Evolutionary conservation across 108 stramenopile genomes (phyloP), one percentile per base, ranked within the genome.

Genomic region (Pseudonitzschia delicatissima): DNA sequence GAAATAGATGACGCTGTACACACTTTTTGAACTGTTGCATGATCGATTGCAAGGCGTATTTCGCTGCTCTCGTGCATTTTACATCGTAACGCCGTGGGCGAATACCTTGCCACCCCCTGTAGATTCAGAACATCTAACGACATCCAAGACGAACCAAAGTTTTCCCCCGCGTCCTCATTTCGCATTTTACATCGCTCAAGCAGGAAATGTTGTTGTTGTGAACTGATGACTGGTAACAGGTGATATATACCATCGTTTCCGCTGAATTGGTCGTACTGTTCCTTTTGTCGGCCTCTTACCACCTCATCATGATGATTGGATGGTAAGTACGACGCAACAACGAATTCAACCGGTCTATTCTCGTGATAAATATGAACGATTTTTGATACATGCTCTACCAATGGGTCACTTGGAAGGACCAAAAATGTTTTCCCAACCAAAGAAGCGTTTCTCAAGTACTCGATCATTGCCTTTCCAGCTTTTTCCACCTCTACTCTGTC

Each of bases 301-400:
- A 53, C 50, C 20, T 15, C 51, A 20, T 57, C 26, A 12, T 44
- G 40, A 26, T 67, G 67, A 15, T 53, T 35, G 0, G 48, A 17
- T 44, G 80, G 80, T 15, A 69, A 42, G 47, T 81, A 81, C 5
- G 71, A 76, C 28, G 71, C 65, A 27, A 81, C 63, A 36, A 81
- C 17, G 33, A 81, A 69, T 58, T 68, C 67, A 27, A 75, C 51
- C 2, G 71, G 71, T 70, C 68, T 33, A 35, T 31, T 58, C 8
- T 49, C 21, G 23, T 59, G 49, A 1, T 65, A 39, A 11, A 78
- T 57, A 7, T 29, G 40, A 26, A 65, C 36, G 0, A 49, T 57
- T 5, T 39, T 21, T 3, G 47, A 23, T 3, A 77, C 40, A 45
- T 18, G 32, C 2, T 59, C 45, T 20, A 79, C 61, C 1, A 78